phyloP scores from a whole-genome alignment of 108 stramenopile genomes.

The Cylindrotheca fusiformis region DNA sequence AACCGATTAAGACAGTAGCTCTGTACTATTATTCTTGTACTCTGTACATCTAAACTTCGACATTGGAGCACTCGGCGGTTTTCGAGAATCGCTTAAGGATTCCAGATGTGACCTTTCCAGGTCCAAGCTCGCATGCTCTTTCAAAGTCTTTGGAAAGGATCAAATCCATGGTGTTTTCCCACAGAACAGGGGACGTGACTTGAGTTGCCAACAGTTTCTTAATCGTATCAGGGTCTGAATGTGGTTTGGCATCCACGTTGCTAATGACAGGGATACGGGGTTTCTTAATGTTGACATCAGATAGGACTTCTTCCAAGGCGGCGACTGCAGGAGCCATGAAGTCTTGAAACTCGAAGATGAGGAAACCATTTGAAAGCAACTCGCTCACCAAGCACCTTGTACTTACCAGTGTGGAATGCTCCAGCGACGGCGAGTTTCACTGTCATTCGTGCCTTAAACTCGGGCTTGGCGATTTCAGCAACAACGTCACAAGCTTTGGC shows the following conservation, averaged over 20 bases:
- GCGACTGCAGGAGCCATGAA: conserved; percentile 96
- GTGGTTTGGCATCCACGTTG: conserved; percentile 97
- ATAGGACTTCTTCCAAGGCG: conserved; percentile 81
- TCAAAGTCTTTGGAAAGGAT: conserved; percentile 86
- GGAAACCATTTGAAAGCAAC: no score
- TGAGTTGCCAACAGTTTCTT: conserved; percentile 94
- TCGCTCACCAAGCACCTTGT: no score
- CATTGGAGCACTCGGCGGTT: conserved; percentile 80
- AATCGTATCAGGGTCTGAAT: conserved; percentile 93
- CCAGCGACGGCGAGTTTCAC: conserved; percentile 97
- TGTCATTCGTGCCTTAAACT: conserved; percentile 97
- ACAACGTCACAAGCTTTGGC: conserved; percentile 84
- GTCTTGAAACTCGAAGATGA: no score
- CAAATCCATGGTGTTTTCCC: conserved; percentile 90
- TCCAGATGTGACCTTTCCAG: conserved; percentile 94
- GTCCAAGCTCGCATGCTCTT: conserved; percentile 83
- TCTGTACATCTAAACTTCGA: conserved; percentile 74
- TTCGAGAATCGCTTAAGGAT: conserved; percentile 95
- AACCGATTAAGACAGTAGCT: no score
- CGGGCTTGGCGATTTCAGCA: conserved; percentile 93
- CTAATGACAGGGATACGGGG: conserved; percentile 96
- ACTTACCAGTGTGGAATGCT: conserved; percentile 92
- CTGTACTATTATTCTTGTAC: neutral
- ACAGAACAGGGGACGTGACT: conserved; percentile 95
- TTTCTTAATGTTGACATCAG: conserved; percentile 86